Percentiles rank a stretch among this genome's conserved stretches.
phyloP scores from a whole-genome alignment of 495 filamentous ascomycete species.

The Lophium mytilinum region DNA sequence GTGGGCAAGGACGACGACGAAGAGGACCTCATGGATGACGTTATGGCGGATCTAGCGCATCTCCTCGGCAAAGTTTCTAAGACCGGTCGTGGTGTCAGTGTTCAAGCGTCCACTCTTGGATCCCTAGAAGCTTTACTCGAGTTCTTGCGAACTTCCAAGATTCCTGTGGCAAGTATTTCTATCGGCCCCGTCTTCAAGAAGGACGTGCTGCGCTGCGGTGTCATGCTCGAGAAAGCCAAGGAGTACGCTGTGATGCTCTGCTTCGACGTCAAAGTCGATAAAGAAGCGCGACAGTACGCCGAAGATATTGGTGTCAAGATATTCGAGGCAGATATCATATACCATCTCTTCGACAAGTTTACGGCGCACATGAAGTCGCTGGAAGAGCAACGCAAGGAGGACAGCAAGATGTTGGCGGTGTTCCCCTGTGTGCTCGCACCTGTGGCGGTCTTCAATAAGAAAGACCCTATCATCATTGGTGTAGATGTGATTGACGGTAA shows the following conservation, averaged over 20 bases:
- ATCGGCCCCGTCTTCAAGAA: constrained; percentile 98
- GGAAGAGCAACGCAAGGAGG: constrained; percentile 85
- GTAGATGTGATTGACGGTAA: constrained; percentile 90
- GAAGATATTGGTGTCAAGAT: constrained; percentile 95
- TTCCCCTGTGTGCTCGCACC: constrained; percentile 89
- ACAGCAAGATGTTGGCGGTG: constrained; percentile 87
- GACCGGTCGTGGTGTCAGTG: constrained; percentile 85
- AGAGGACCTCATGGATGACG: constrained; percentile 91
- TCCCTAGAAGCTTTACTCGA: constrained; percentile 94
- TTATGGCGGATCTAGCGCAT: constrained; percentile 89
- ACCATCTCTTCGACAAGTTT: constrained; percentile 95
- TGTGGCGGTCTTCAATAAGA: constrained; percentile 98
- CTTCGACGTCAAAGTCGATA: constrained; percentile 99
- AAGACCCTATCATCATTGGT: constrained; percentile 88
- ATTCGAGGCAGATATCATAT: constrained; percentile 98
- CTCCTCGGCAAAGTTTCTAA: constrained; percentile 83
- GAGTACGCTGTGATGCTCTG: constrained; percentile 99
- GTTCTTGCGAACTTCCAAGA: constrained; percentile 89
- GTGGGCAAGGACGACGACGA: constrained; percentile 94
- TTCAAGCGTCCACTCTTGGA: constrained; percentile 95
- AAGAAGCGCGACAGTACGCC: constrained; percentile 85
- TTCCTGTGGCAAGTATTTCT: constrained; percentile 93
- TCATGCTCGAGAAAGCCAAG: constrained; percentile 93
- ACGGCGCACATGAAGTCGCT: constrained; percentile 85
- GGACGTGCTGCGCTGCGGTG: constrained; percentile 92